Evolutionary conservation across 2,329 filamentous ascomycete genomes (phyloP).

Genomic region (Fusarium domesticum): DNA sequence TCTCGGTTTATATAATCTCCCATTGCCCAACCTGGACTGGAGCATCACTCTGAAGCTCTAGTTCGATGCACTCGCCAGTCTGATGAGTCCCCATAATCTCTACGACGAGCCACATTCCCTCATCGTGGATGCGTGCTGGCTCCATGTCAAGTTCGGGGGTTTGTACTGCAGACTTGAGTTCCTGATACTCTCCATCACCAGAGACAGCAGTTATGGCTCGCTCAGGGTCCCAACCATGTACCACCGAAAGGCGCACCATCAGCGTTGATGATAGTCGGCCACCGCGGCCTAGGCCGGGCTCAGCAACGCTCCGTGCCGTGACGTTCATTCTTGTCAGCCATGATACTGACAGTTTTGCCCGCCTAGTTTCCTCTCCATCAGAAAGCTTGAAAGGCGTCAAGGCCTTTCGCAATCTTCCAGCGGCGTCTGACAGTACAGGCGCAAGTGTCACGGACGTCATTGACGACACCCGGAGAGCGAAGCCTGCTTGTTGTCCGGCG

Average conservation of each 20-base stretch:
- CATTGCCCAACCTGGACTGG: slow-evolving; percentile 43
- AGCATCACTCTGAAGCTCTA: slow-evolving; percentile 52
- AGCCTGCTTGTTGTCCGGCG: slow-evolving; percentile 69
- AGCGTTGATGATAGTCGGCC: slow-evolving; percentile 44
- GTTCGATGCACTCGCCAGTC: slow-evolving; percentile 44
- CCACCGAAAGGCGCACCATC: slow-evolving; percentile 66
- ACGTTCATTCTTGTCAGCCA: slow-evolving; percentile 57
- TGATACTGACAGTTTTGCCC: slow-evolving; percentile 38
- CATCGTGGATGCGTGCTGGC: slow-evolving; percentile 53
- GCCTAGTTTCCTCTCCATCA: slow-evolving; percentile 38
- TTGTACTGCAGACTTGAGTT: slow-evolving; percentile 63
- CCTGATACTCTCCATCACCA: slow-evolving; percentile 70
- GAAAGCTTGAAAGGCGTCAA: slow-evolving; percentile 56
- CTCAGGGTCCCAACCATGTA: slow-evolving; percentile 69
- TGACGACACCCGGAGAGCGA: slow-evolving; percentile 71
- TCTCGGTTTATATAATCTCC: slow-evolving; percentile 32
- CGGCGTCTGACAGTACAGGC: slow-evolving; percentile 67
- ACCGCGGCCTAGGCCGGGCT: slow-evolving; percentile 16
- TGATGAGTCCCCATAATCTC: slow-evolving; percentile 67
- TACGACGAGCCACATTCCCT: slow-evolving; percentile 74
- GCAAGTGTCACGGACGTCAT: slow-evolving; percentile 53
- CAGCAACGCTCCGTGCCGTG: slow-evolving; percentile 31
- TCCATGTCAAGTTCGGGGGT: slow-evolving; percentile 73
- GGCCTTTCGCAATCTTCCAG: slow-evolving; percentile 65
- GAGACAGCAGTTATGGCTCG: slow-evolving; percentile 63